Evolutionary conservation across 2,329 filamentous ascomycete species (phyloP).

Genomic region (Huntiella savannae): DNA sequence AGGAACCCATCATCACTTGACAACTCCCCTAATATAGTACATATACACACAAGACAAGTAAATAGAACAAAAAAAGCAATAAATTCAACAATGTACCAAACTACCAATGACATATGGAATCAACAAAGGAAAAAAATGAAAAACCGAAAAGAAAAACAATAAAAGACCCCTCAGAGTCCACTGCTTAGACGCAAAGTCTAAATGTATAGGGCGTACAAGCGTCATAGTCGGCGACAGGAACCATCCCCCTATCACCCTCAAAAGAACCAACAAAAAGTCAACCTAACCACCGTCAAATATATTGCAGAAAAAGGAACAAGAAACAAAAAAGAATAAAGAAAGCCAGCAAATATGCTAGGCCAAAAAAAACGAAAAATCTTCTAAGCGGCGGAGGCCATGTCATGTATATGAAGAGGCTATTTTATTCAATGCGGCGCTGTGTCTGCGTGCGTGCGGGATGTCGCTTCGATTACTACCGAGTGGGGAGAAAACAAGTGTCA

Average conservation of each 20-base stretch:
- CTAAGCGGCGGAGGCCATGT: no score
- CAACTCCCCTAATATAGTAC: neutral
- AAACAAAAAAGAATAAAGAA: no score
- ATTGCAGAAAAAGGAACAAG: no score
- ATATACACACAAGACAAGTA: neutral
- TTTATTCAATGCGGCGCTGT: neutral
- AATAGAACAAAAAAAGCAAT: neutral
- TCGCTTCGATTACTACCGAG: neutral
- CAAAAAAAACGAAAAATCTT: no score
- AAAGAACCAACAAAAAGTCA: no score
- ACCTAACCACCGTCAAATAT: no score
- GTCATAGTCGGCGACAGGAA: no score
- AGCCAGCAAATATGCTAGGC: no score
- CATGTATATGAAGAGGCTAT: no score
- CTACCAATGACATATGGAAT: constrained; percentile 1
- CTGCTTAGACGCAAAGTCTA: neutral
- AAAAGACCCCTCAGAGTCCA: no score
- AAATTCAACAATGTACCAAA: neutral
- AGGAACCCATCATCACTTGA: no score
- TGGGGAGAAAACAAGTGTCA: constrained; percentile 4
- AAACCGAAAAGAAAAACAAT: neutral
- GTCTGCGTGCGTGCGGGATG: neutral
- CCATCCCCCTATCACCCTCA: no score
- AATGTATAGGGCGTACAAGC: neutral
- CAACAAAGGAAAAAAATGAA: neutral